These are phyloP conservation scores for Sabuloglossum arenarium DNA, from an alignment of 495 filamentous ascomycete genomes.

Conservation along the genomic window DNA sequence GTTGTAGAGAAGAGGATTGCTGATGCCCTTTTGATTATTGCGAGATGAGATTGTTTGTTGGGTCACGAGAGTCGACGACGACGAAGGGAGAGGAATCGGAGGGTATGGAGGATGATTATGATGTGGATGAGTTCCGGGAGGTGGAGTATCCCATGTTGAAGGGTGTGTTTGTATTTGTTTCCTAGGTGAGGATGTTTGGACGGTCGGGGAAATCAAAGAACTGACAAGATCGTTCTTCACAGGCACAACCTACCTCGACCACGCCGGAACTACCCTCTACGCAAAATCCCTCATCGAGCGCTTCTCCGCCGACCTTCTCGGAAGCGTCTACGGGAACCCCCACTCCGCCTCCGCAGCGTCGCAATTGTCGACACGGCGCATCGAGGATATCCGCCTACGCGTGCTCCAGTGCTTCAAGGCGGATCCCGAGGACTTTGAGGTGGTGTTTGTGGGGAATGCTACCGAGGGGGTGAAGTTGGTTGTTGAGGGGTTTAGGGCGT, in stretches of 20 bases:
- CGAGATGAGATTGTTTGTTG: background rate
- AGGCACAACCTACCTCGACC: conserved; percentile 43
- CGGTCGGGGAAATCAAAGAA: background rate
- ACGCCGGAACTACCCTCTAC: conserved; percentile 51
- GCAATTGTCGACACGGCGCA: conserved; percentile 31
- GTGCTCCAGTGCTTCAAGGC: conserved; percentile 41
- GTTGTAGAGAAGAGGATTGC: background rate
- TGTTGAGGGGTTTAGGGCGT: conserved; percentile 18
- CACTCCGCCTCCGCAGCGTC: conserved; percentile 52
- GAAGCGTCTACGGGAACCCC: conserved; percentile 51
- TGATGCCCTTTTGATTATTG: background rate
- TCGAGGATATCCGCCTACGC: conserved; percentile 35
- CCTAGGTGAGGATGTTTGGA: no score
- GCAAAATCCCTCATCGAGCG: conserved; percentile 37
- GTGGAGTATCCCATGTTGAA: background rate
- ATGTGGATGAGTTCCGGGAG: conserved; percentile 2
- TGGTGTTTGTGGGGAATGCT: conserved; percentile 49
- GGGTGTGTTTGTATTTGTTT: background rate
- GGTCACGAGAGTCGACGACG: background rate
- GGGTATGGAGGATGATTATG: background rate
- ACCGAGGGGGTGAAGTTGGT: conserved; percentile 53
- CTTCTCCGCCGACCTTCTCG: conserved; percentile 34
- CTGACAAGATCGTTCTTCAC: background rate
- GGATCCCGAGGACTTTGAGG: conserved; percentile 38
- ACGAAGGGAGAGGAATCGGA: background rate